phyloP scores from a whole-genome alignment of 148 eudicot species.

The Vaccinium darrowii region DNA sequence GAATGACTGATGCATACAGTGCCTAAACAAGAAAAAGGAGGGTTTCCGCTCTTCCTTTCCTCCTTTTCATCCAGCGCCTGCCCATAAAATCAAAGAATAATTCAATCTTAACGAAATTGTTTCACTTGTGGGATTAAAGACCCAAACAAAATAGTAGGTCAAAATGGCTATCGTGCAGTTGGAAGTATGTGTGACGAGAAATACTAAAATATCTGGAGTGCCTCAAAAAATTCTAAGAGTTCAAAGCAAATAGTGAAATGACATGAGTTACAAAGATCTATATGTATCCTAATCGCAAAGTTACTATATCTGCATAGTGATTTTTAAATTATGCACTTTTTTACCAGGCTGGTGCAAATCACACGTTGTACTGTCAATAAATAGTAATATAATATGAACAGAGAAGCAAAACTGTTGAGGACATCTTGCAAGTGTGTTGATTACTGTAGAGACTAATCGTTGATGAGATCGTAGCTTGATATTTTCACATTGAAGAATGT shows the following conservation, averaged over 20 bases:
- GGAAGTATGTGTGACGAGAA: background rate
- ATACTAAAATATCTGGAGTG: background rate
- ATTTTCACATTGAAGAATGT: background rate
- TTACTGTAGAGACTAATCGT: background rate
- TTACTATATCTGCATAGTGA: background rate
- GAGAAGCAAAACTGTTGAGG: background rate
- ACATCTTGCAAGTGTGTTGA: background rate
- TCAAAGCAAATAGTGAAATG: background rate
- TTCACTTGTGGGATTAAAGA: background rate
- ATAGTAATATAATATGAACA: background rate
- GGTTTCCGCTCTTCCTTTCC: conserved; percentile 53
- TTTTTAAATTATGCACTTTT: background rate
- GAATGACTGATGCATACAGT: conserved; percentile 16
- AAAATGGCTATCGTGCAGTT: background rate
- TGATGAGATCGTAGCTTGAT: background rate
- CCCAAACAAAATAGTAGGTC: background rate
- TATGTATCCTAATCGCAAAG: background rate
- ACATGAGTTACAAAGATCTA: background rate
- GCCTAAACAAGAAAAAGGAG: background rate
- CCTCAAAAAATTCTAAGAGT: background rate
- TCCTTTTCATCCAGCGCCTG: conserved; percentile 80
- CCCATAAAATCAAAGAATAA: conserved; percentile 4
- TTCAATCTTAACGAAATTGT: background rate
- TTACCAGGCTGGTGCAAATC: background rate
- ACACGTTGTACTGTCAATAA: background rate